Conservation (phyloP, 768 basidiomycete genomes). For the Lyophyllum shimeji region DNA sequence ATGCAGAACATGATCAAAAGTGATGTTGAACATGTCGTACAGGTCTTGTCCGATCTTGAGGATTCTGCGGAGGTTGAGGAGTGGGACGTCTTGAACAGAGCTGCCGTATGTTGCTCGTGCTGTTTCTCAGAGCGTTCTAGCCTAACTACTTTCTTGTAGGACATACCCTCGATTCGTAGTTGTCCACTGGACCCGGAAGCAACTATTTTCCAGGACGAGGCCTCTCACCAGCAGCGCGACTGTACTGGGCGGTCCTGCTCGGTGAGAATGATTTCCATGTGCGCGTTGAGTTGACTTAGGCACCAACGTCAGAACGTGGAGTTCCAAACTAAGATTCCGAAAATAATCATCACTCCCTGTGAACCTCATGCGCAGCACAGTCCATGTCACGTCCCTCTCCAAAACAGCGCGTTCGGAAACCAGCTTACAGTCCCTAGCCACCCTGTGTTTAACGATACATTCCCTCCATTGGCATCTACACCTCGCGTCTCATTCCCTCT, state of each 20-base stretch:
- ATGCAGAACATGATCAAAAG: slow-evolving; percentile 33
- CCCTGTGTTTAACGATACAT: slow-evolving; percentile 43
- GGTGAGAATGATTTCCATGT: background rate
- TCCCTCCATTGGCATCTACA: slow-evolving; percentile 38
- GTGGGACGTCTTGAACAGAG: background rate
- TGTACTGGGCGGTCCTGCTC: background rate
- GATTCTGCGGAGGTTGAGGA: slow-evolving; percentile 1
- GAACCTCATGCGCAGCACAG: slow-evolving; percentile 34
- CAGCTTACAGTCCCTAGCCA: slow-evolving; percentile 50
- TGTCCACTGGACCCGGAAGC: background rate
- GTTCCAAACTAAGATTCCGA: slow-evolving; percentile 40
- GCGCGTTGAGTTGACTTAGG: background rate
- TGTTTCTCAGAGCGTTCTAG: background rate
- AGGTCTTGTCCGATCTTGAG: slow-evolving; percentile 42
- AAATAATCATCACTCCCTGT: slow-evolving; percentile 52
- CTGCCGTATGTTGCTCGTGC: background rate
- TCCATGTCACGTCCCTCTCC: slow-evolving; percentile 49
- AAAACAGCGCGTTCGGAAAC: slow-evolving; percentile 53
- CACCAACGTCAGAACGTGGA: slow-evolving; percentile 19
- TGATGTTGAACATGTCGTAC: slow-evolving; percentile 42
- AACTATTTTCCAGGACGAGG: background rate
- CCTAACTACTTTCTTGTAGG: background rate
- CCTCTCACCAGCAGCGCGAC: background rate
- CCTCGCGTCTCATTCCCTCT: slow-evolving; percentile 26
- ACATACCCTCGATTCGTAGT: background rate